A percentile compares a stretch with the other conserved stretches of the same genome.
These are phyloP conservation scores for Daldinia childiae DNA, from an alignment of 495 filamentous ascomycete genomes.

Conservation along the genomic window DNA sequence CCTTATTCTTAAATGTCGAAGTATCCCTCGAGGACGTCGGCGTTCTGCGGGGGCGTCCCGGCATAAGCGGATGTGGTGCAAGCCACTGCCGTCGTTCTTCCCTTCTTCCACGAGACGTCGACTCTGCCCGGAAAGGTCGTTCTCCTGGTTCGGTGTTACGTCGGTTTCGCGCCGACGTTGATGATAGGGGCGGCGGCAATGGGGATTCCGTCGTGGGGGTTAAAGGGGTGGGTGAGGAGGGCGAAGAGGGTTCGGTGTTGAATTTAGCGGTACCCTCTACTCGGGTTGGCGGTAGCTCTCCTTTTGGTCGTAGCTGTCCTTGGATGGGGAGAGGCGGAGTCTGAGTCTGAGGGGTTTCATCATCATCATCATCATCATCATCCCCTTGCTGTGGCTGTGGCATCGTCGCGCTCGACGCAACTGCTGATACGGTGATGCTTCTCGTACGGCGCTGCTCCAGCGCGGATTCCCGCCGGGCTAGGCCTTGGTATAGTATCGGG, in stretches of 20 bases:
- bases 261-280: neutral
- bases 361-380: too few species aligned
- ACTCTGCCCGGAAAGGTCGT: neutral
- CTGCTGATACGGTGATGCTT: constrained; percentile 15
- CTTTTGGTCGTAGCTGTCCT: too few species aligned
- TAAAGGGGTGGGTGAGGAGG: neutral
- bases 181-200: neutral
- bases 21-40: constrained; percentile 5
- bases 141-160: constrained; percentile 18
- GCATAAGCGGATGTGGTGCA: constrained; percentile 33
- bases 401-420: neutral
- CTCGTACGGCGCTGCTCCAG: constrained; percentile 4
- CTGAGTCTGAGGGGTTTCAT: neutral
- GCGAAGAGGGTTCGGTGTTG: neutral
- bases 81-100: constrained; percentile 6
- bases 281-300: neutral
- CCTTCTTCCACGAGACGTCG: neutral
- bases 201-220: neutral
- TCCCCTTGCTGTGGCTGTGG: too few species aligned
- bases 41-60: constrained; percentile 9
- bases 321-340: too few species aligned
- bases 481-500: constrained; percentile 12
- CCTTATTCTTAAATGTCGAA: neutral
- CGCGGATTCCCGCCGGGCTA: constrained; percentile 4
- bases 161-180: neutral